Evolutionary conservation across 768 basidiomycete species (phyloP).

Genomic region (Lanmaoa pseudosensibilis): DNA sequence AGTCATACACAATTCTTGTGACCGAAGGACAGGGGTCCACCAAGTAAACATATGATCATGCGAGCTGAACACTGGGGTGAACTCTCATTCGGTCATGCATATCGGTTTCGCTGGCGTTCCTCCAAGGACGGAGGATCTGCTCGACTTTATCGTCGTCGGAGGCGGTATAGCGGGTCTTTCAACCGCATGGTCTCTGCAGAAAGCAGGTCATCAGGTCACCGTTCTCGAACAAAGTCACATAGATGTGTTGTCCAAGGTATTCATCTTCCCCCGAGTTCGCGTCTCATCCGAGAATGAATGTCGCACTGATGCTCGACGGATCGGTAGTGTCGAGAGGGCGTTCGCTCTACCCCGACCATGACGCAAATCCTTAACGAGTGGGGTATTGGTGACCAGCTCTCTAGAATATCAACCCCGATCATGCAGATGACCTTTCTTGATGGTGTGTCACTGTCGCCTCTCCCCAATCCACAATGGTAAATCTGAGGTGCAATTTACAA

Average conservation of each 20-base stretch:
- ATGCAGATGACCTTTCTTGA: slow-evolving; percentile 16
- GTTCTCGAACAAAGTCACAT: slow-evolving; percentile 50
- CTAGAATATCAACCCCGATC: slow-evolving; percentile 29
- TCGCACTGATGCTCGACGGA: background rate
- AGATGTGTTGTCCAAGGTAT: slow-evolving; percentile 39
- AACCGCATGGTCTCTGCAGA: slow-evolving; percentile 50
- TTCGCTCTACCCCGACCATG: slow-evolving; percentile 57
- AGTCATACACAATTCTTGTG: no score
- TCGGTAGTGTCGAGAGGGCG: slow-evolving; percentile 35
- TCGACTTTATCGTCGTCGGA: slow-evolving; percentile 27
- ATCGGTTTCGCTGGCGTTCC: slow-evolving; percentile 6
- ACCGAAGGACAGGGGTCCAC: no score
- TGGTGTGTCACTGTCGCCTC: slow-evolving; percentile 5
- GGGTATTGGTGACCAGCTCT: slow-evolving; percentile 48
- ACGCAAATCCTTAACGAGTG: slow-evolving; percentile 53
- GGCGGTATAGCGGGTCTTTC: slow-evolving; percentile 51
- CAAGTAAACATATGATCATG: no score
- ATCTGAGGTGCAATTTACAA: background rate
- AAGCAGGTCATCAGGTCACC: slow-evolving; percentile 55
- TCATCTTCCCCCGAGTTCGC: background rate
- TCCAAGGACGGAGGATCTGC: slow-evolving; percentile 11
- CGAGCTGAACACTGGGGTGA: background rate
- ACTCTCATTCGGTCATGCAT: slow-evolving; percentile 3
- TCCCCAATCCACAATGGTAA: no score
- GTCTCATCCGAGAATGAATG: background rate